Evolutionary conservation across 2,329 filamentous ascomycete species (phyloP), one percentile per base, ranked within the genome.

Genomic region (Hypoxylon sp.): DNA sequence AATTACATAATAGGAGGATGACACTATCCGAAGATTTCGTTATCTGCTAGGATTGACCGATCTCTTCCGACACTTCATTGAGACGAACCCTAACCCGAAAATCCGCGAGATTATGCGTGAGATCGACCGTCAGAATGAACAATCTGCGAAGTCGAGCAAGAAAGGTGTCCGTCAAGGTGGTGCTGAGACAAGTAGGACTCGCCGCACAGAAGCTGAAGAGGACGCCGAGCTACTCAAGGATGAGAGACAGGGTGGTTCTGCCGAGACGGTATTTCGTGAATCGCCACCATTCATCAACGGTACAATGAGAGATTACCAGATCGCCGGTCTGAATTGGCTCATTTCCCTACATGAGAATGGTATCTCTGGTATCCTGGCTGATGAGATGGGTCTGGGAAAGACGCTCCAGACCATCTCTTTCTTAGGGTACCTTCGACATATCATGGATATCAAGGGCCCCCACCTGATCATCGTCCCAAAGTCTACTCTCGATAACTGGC

Each of bases 361-460:
- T 83, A 99, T 99, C 72, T 98, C 95, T 19, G 96, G 96, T 73
- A 99, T 99, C 70, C 84, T 99, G 53, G 96, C 96, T 67, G 96
- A 99, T 77, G 96, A 99, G 82, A 99, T 99, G 96, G 96, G 96
- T 80, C 86, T 99, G 19, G 96, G 96, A 75, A 99, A 99, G 85
- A 99, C 96, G 0, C 82, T 99, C 28, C 96, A 99, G 81, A 99
- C 96, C 0, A 99, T 99, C 66, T 92, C 96, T 1, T 99, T 99
- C 81, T 83, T 99, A 34, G 96, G 96, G 2, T 99, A 99, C 77
- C 85, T 99, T 46, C 90, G 96, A 75, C 96, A 97, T 80, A 89
- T 98, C 67, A 91, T 93, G 80, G 93, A 90, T 68, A 98, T 94
- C 73, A 93, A 88, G 5, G 96, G 96, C 0, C 96, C 96, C 4